Conservation (phyloP, 768 basidiomycete species). For the Kwoniella heveanensis region DNA sequence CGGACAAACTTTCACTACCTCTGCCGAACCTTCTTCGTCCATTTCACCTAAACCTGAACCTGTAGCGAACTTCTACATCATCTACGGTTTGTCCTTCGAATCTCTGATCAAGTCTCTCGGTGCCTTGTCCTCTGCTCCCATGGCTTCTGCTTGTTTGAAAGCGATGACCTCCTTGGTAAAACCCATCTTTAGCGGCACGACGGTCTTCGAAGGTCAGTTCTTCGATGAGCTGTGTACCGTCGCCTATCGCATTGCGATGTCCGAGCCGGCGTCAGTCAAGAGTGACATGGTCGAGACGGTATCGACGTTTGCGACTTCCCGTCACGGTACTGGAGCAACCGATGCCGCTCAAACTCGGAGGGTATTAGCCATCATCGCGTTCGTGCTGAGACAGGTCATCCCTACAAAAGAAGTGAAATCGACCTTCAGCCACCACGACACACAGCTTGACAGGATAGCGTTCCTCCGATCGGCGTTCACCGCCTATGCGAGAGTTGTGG, state of each 20-base stretch:
- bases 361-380: conserved; percentile 67
- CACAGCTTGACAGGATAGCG: conserved; percentile 63
- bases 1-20: conserved; percentile 55
- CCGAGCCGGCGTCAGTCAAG: conserved; percentile 73
- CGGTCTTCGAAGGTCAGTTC: conserved; percentile 74
- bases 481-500: conserved; percentile 66
- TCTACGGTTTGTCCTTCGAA: conserved; percentile 95
- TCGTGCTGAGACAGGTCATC: conserved; percentile 72
- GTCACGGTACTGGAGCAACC: conserved; percentile 24
- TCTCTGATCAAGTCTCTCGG: conserved; percentile 61
- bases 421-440: conserved; percentile 58
- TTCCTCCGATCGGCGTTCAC: conserved; percentile 69
- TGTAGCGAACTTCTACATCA: conserved; percentile 72
- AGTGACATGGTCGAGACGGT: conserved; percentile 72
- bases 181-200: conserved; percentile 77
- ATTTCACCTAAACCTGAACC: conserved; percentile 34
- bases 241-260: conserved; percentile 86
- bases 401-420: conserved; percentile 57
- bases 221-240: conserved; percentile 89
- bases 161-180: conserved; percentile 78
- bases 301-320: conserved; percentile 61
- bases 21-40: conserved; percentile 11
- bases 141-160: conserved; percentile 65
- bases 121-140: conserved; percentile 28
- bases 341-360: conserved; percentile 47